These are phyloP conservation scores for Fusarium robinianum DNA, from an alignment of 2,329 filamentous ascomycete genomes.

Conservation along the genomic window DNA sequence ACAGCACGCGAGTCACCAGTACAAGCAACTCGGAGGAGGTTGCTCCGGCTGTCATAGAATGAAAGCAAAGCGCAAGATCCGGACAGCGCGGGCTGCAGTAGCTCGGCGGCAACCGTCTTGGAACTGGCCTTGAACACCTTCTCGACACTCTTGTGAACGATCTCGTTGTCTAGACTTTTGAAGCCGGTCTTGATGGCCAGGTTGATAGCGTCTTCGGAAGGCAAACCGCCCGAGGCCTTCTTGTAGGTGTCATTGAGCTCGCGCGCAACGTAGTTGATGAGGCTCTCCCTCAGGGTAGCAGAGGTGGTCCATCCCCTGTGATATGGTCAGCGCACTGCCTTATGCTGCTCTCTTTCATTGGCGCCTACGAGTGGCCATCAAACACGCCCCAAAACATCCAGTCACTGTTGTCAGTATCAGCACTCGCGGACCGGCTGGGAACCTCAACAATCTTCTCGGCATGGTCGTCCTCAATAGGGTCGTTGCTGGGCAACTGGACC, in stretches of 20 bases:
- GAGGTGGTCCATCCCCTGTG: slow-evolving; percentile 94
- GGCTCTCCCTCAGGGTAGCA: slow-evolving; percentile 87
- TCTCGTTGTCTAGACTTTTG: slow-evolving; percentile 86
- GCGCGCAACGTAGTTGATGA: slow-evolving; percentile 90
- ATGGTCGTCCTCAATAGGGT: slow-evolving; percentile 98
- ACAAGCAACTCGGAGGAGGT: slow-evolving; percentile 89
- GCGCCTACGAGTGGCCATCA: slow-evolving; percentile 85
- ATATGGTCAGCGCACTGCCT: slow-evolving; percentile 16
- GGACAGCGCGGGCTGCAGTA: slow-evolving; percentile 89
- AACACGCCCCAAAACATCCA: slow-evolving; percentile 99
- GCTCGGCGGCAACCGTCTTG: slow-evolving; percentile 87
- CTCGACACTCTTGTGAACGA: slow-evolving; percentile 89
- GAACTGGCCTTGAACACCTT: slow-evolving; percentile 89
- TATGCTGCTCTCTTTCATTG: not conserved
- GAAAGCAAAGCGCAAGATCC: slow-evolving; percentile 96
- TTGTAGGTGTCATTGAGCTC: slow-evolving; percentile 94
- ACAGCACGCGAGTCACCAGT: slow-evolving; percentile 97
- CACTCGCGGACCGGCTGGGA: slow-evolving; percentile 57
- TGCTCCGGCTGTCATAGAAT: slow-evolving; percentile 89
- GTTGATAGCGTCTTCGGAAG: slow-evolving; percentile 81
- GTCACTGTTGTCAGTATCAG: slow-evolving; percentile 66
- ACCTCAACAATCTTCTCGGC: slow-evolving; percentile 97
- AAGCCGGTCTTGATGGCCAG: slow-evolving; percentile 92
- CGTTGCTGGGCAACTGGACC: slow-evolving; percentile 92
- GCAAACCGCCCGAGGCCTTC: slow-evolving; percentile 64